phyloP scores from a whole-genome alignment of 1,139 yeast species.

The Nakaseomyces sp. region DNA sequence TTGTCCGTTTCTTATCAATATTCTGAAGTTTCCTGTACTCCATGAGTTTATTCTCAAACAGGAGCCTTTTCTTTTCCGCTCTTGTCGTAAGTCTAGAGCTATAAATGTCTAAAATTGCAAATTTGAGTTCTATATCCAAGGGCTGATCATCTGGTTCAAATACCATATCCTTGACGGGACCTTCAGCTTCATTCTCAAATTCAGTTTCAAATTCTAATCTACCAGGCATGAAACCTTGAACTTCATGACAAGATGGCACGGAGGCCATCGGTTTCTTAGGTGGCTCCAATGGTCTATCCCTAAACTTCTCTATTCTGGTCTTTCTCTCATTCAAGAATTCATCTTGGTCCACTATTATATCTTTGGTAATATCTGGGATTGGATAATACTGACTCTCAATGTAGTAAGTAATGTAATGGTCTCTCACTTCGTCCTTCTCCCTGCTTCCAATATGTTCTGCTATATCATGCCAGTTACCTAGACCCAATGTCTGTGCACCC shows the following conservation, averaged over 20 bases:
- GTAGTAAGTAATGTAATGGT: constrained; percentile 68
- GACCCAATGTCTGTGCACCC: constrained; percentile 84
- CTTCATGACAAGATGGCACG: constrained; percentile 92
- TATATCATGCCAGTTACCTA: constrained; percentile 96
- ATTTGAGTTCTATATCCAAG: constrained; percentile 79
- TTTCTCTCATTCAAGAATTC: constrained; percentile 65
- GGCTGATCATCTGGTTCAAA: constrained; percentile 90
- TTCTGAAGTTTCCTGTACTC: constrained; percentile 62
- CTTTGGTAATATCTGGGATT: constrained; percentile 65
- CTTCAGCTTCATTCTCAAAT: constrained; percentile 93
- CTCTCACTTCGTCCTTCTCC: constrained; percentile 81
- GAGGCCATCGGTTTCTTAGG: constrained; percentile 84
- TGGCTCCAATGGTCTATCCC: constrained; percentile 67
- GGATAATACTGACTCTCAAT: constrained; percentile 69
- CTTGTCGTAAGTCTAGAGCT: constrained; percentile 82
- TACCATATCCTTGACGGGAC: constrained; percentile 86
- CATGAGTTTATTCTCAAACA: constrained; percentile 66
- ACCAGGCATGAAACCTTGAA: constrained; percentile 98
- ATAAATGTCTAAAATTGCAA: constrained; percentile 80
- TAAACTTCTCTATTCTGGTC: constrained; percentile 57
- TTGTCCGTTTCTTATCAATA: constrained; percentile 65
- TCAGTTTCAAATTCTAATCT: constrained; percentile 93
- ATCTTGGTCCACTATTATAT: constrained; percentile 57
- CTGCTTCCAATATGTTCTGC: constrained; percentile 93
- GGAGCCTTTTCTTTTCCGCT: constrained; percentile 81